Evolutionary conservation across 345 rosid species (phyloP).

Genomic region (Citrus mangshanensis): DNA sequence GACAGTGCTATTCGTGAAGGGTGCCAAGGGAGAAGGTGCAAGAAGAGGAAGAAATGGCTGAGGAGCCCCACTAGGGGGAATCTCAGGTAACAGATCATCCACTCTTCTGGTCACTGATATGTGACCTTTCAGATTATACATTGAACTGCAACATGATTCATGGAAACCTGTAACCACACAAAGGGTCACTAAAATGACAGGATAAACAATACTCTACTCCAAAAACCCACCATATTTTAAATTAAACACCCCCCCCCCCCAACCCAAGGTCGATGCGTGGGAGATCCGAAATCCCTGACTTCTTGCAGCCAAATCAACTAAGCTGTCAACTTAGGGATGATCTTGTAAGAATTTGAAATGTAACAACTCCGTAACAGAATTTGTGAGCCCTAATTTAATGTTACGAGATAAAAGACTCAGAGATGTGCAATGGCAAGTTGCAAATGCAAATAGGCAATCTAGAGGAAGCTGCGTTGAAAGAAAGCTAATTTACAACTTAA

Average conservation of each 20-base stretch:
- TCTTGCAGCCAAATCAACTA: neutral
- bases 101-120: constrained; percentile 14
- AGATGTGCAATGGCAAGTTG: neutral
- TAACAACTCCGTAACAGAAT: neutral
- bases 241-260: neutral
- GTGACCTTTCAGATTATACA: constrained; percentile 14
- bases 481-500: constrained; percentile 1
- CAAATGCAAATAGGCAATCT: neutral
- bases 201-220: neutral
- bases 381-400: neutral
- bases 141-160: constrained; percentile 28
- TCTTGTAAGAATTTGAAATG: neutral
- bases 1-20: constrained; percentile 60
- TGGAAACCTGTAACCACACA: constrained; percentile 48
- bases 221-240: no score
- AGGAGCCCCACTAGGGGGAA: constrained; percentile 67
- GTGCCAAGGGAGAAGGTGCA: constrained; percentile 88
- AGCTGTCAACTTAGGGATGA: neutral
- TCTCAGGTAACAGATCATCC: constrained; percentile 55
- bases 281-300: no score
- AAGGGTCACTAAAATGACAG: neutral
- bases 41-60: constrained; percentile 86
- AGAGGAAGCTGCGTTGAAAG: neutral
- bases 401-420: neutral
- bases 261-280: neutral